phyloP scores from a whole-genome alignment of 257 asterid genomes.

The Henckelia pumila region DNA sequence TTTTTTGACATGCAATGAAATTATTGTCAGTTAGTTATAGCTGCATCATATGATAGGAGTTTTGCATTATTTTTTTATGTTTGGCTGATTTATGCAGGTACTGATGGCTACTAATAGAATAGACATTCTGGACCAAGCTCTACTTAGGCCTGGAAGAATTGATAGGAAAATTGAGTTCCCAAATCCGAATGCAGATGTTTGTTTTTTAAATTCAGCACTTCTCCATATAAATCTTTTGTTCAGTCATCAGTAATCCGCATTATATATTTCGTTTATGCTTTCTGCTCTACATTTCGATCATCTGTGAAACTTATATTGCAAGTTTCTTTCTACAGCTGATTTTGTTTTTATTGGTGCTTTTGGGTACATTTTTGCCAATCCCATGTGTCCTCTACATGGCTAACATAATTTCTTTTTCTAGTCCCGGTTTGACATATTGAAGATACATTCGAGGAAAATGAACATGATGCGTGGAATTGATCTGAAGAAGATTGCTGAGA shows the following conservation, averaged over 20 bases:
- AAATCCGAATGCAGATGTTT: conserved; percentile 68
- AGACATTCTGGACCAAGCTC: conserved; percentile 71
- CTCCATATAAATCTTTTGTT: neutral
- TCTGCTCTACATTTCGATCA: neutral
- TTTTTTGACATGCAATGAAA: neutral
- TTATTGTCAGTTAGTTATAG: neutral
- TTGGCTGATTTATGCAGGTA: conserved; percentile 37
- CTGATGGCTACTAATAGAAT: conserved; percentile 76
- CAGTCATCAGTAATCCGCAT: neutral
- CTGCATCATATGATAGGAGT: neutral
- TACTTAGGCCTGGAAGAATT: conserved; percentile 74
- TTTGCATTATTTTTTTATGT: neutral
- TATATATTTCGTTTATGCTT: neutral
- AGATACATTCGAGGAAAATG: conserved; percentile 76
- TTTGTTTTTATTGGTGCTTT: neutral
- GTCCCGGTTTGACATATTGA: conserved; percentile 72
- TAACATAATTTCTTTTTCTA: conserved; percentile 26
- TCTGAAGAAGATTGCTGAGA: conserved; percentile 70
- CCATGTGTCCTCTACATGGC: conserved; percentile 1
- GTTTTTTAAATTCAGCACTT: conserved; percentile 13
- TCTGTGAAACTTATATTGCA: neutral
- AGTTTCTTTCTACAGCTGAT: neutral
- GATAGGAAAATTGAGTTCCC: conserved; percentile 75
- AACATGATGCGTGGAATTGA: conserved; percentile 76
- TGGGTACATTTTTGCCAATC: neutral